Base-by-base conservation (phyloP, 257 asterid genomes). In the Lycium barbarum region DNA sequence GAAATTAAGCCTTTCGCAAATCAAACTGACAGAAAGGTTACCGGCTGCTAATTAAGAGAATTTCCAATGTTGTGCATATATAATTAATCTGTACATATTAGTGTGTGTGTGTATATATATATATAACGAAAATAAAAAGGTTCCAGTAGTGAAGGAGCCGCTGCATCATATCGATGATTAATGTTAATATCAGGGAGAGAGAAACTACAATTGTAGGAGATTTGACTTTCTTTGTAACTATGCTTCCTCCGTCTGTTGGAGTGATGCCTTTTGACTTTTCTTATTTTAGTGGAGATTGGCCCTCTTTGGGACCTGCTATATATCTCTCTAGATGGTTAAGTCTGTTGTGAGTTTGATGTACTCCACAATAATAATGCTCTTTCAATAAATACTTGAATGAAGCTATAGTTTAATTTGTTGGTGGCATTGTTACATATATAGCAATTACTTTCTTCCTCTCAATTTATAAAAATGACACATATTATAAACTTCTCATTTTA, bases 201-300 rank as follows among this genome's bases (percentile, higher is more conserved):
- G 82, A 51, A 76, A 76, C 63, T 76, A 76, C 8, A 51, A 76
- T n/a, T n/a, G 82, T 51, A 76, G 82, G 63, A 76, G 47, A 76
- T 70, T 70, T 70, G 7, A 55, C 61, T 70, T 2, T n/a, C n/a
- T n/a, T n/a, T n/a, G n/a, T n/a, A n/a, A n/a, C n/a, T 0, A 10
- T 76, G 63, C 63, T 76, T 76, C 82, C 82, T 76, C 82, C 82
- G 14, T 76, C 82, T 76, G 26, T 76, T 51, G 82, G 82, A 76
- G 82, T 26, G 82, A 76, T 26, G 63, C 13, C 8, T 11, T 22
- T 0, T n/a, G 3, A 3, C 6, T 5, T n/a, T 22, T 20, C 1
- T 20, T 22, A 2, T 8, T 63, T 12, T 4, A 4, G 43, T 65
- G 43, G 43, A 11, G n/a, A 33, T 65, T 65, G 18, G 18, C 45